Percentiles rank a stretch among this genome's conserved stretches.
Evolutionary conservation across 2,329 filamentous ascomycete genomes (phyloP).

Genomic region (Metarhizium brunneum): DNA sequence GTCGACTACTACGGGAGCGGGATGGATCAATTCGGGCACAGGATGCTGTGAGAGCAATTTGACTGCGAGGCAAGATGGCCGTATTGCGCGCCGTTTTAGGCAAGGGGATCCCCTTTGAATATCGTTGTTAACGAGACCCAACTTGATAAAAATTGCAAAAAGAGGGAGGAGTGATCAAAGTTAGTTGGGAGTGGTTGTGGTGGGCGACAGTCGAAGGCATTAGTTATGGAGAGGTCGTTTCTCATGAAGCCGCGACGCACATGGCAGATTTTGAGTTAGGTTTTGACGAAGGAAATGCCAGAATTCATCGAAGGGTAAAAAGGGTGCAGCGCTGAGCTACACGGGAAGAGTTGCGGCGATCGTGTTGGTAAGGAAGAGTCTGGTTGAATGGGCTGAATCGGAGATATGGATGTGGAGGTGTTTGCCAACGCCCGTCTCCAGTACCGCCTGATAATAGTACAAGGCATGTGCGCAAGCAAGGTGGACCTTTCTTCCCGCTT

Average conservation of each 20-base stretch:
- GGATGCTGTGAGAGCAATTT: background rate
- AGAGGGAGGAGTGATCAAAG: background rate
- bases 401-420: background rate
- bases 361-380: background rate
- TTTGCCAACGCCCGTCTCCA: background rate
- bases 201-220: conserved; percentile 2
- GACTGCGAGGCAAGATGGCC: too few species aligned
- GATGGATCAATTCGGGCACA: background rate
- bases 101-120: too few species aligned
- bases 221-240: background rate
- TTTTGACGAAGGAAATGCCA: background rate
- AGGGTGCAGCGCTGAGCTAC: background rate
- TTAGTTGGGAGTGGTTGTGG: background rate
- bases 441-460: background rate
- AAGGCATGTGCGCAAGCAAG: too few species aligned
- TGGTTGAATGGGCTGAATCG: background rate
- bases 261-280: background rate
- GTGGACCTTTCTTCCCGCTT: too few species aligned
- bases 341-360: too few species aligned
- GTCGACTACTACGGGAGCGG: background rate
- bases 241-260: conserved; percentile 2
- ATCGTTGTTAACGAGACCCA: too few species aligned
- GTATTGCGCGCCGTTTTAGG: too few species aligned
- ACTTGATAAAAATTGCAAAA: too few species aligned
- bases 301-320: background rate